Percentiles rank a stretch among this genome's conserved stretches.
phyloP scores from a whole-genome alignment of 1,139 yeast genomes.

The Hemisphaericaspora xylanilytica region DNA sequence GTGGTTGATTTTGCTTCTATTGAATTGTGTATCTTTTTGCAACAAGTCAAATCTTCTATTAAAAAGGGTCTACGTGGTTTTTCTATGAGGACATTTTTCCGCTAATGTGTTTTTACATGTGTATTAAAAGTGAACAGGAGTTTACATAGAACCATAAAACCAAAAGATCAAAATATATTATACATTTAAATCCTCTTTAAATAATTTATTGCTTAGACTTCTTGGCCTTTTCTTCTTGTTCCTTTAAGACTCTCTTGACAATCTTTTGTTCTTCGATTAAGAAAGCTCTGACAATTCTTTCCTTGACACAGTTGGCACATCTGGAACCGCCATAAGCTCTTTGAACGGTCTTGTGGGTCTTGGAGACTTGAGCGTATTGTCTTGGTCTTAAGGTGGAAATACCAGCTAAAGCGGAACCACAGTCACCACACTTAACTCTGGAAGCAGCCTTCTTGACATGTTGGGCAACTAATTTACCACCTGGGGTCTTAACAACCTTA shows the following conservation, averaged over 20 bases:
- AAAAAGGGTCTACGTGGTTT: too few relatives aligned
- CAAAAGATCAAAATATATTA: slow-evolving; percentile 10
- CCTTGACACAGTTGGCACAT: slow-evolving; percentile 98
- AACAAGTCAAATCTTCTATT: too few relatives aligned
- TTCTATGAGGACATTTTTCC: not conserved
- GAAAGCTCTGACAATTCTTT: slow-evolving; percentile 98
- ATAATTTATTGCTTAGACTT: slow-evolving; percentile 43
- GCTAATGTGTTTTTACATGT: slow-evolving; percentile 1
- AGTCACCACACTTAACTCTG: slow-evolving; percentile 99
- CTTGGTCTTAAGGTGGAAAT: slow-evolving; percentile 95
- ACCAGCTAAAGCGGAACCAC: slow-evolving; percentile 92
- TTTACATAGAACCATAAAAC: slow-evolving; percentile 7
- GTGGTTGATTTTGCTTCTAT: too few relatives aligned
- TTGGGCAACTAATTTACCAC: slow-evolving; percentile 97
- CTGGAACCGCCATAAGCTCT: slow-evolving; percentile 99
- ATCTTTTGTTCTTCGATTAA: slow-evolving; percentile 99
- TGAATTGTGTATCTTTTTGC: too few relatives aligned
- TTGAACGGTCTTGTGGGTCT: slow-evolving; percentile 96
- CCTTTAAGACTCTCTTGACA: slow-evolving; percentile 98
- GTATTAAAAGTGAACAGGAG: slow-evolving; percentile 5
- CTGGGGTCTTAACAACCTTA: slow-evolving; percentile 99
- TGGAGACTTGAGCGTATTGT: slow-evolving; percentile 90
- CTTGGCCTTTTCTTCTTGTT: slow-evolving; percentile 84
- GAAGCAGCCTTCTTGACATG: slow-evolving; percentile 94
- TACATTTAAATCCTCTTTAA: slow-evolving; percentile 16